Evolutionary conservation across 2,329 filamentous ascomycete species (phyloP).

Genomic region (Penicillium sp.): DNA sequence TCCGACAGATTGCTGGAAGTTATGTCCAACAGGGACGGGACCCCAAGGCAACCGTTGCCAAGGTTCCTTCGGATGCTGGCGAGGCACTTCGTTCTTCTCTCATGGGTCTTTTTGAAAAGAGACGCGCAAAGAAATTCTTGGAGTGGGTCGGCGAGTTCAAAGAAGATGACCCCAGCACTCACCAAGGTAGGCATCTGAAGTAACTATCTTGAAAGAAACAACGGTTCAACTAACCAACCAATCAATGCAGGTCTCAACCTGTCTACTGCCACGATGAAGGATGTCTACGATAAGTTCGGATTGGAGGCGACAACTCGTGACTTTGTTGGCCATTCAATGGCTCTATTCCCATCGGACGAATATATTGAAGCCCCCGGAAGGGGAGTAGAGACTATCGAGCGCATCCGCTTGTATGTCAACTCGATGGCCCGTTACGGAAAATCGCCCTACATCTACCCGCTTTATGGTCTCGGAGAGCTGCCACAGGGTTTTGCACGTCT

Average conservation of each 20-base stretch:
- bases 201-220: background rate
- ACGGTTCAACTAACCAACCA: constrained; percentile 1
- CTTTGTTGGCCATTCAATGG: constrained; percentile 98
- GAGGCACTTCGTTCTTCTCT: constrained; percentile 89
- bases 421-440: constrained; percentile 97
- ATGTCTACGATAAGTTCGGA: constrained; percentile 97
- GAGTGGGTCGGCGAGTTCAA: constrained; percentile 92
- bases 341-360: constrained; percentile 83
- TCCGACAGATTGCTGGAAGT: constrained; percentile 92
- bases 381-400: constrained; percentile 81
- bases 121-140: constrained; percentile 91
- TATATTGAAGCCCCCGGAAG: constrained; percentile 72
- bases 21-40: constrained; percentile 86
- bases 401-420: constrained; percentile 94
- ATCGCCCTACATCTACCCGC: constrained; percentile 98
- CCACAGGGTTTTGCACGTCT: constrained; percentile 96
- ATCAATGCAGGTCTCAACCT: constrained; percentile 68
- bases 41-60: constrained; percentile 86
- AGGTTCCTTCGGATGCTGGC: constrained; percentile 87
- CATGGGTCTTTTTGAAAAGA: constrained; percentile 98
- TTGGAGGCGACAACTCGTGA: constrained; percentile 86
- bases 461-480: constrained; percentile 94
- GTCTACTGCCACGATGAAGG: constrained; percentile 80
- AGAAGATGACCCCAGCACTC: constrained; percentile 72
- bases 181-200: constrained; percentile 67